Evolutionary conservation across 139 green algal genomes (phyloP).

Genomic region (Auxenochlorella pyrenoidosa): DNA sequence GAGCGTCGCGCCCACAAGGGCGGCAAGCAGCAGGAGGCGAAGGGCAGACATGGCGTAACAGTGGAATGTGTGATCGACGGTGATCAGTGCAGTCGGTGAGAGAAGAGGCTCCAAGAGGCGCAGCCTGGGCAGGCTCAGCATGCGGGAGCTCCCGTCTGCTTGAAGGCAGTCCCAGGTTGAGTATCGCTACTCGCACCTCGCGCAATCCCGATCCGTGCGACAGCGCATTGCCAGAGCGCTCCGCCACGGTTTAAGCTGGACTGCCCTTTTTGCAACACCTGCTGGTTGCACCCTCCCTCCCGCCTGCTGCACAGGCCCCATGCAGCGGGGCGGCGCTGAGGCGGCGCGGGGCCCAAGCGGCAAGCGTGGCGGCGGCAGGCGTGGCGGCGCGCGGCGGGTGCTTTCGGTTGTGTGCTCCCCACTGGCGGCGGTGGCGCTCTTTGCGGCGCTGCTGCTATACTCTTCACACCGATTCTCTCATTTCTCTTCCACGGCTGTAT

Average conservation of each 20-base stretch:
- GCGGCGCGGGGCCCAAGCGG: neutral
- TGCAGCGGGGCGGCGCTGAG: neutral
- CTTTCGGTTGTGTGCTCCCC: neutral
- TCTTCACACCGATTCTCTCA: neutral
- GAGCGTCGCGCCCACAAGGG: neutral
- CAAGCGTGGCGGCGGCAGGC: neutral
- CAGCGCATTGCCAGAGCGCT: neutral
- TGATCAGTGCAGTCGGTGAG: too few relatives aligned
- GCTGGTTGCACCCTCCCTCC: neutral
- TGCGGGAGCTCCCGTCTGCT: too few relatives aligned
- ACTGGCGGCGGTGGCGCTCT: conserved; percentile 16
- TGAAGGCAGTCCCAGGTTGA: neutral
- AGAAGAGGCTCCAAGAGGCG: too few relatives aligned
- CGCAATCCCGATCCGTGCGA: neutral
- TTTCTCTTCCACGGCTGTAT: neutral
- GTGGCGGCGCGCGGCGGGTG: neutral
- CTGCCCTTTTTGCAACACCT: too few relatives aligned
- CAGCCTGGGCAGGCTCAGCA: too few relatives aligned
- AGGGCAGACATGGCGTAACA: neutral
- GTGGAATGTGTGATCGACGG: neutral
- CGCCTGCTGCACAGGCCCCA: neutral
- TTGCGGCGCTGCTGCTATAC: neutral
- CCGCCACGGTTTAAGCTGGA: neutral
- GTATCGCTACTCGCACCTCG: neutral
- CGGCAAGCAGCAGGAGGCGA: neutral